Evolutionary conservation across 2,329 filamentous ascomycete genomes (phyloP).

Genomic region (Scolecobasidium constrictum): DNA sequence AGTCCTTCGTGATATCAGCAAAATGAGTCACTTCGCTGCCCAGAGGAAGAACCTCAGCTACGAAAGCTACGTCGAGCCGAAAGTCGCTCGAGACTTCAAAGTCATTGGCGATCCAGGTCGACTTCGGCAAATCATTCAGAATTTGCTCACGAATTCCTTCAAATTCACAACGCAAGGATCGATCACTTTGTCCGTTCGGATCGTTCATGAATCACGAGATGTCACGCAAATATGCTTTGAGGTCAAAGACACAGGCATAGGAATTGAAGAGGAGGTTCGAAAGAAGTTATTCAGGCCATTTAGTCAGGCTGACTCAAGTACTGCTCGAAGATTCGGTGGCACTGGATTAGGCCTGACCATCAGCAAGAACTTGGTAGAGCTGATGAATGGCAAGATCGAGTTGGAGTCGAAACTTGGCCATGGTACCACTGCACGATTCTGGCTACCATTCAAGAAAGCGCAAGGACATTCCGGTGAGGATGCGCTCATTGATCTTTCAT

Average conservation of each 20-base stretch:
- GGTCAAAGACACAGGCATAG: conserved; percentile 69
- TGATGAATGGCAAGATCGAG: conserved; percentile 68
- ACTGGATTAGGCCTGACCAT: conserved; percentile 71
- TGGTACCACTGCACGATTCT: conserved; percentile 66
- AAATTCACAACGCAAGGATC: conserved; percentile 28
- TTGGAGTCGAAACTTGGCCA: conserved; percentile 55
- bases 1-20: conserved; percentile 67
- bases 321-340: conserved; percentile 66
- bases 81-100: conserved; percentile 57
- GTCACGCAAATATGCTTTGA: conserved; percentile 58
- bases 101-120: conserved; percentile 81
- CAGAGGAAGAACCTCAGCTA: conserved; percentile 69
- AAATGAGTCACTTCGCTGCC: conserved; percentile 81
- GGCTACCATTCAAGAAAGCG: conserved; percentile 65
- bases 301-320: conserved; percentile 71
- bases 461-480: conserved; percentile 40
- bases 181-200: conserved; percentile 50
- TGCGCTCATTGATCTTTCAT: conserved; percentile 49
- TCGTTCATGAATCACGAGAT: conserved; percentile 53
- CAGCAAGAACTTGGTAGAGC: conserved; percentile 66
- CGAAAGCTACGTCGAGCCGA: conserved; percentile 50
- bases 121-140: conserved; percentile 73
- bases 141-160: conserved; percentile 51
- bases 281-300: conserved; percentile 69
- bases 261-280: conserved; percentile 67